A percentile compares a stretch with the other conserved stretches of the same genome.
These are phyloP conservation scores for Trichocladium uniseriatum DNA, from an alignment of 495 filamentous ascomycete genomes.

Conservation along the genomic window DNA sequence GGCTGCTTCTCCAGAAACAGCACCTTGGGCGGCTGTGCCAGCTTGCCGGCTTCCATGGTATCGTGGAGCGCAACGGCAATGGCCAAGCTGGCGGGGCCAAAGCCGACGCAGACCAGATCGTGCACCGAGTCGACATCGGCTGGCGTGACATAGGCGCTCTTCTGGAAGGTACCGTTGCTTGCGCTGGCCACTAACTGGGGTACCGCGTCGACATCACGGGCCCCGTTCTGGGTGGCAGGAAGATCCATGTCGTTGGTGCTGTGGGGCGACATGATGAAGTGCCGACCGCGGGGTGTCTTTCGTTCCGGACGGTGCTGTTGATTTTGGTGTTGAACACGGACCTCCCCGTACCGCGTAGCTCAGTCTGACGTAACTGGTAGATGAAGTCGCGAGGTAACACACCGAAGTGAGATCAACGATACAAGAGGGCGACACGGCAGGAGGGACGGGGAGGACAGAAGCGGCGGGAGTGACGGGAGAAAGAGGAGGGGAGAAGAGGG, in stretches of 20 bases:
- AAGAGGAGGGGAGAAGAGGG: background rate
- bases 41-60: slow-evolving; percentile 35
- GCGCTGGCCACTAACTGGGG: slow-evolving; percentile 10
- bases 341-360: no score
- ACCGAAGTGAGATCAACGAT: no score
- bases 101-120: slow-evolving; percentile 85
- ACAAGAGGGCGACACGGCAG: no score
- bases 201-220: background rate
- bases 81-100: slow-evolving; percentile 87
- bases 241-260: slow-evolving; percentile 17
- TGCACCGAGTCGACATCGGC: slow-evolving; percentile 45
- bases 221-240: slow-evolving; percentile 3
- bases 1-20: slow-evolving; percentile 79
- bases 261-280: slow-evolving; percentile 21
- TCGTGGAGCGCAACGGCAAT: slow-evolving; percentile 88
- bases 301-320: no score
- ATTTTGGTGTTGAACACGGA: no score
- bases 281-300: no score
- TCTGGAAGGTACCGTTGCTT: slow-evolving; percentile 12
- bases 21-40: slow-evolving; percentile 50
- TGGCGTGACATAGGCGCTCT: slow-evolving; percentile 18
- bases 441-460: background rate
- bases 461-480: background rate
- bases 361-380: no score
- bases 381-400: no score